These are phyloP conservation scores for Kwoniella shandongensis DNA, from an alignment of 768 basidiomycete species.

Conservation along the genomic window DNA sequence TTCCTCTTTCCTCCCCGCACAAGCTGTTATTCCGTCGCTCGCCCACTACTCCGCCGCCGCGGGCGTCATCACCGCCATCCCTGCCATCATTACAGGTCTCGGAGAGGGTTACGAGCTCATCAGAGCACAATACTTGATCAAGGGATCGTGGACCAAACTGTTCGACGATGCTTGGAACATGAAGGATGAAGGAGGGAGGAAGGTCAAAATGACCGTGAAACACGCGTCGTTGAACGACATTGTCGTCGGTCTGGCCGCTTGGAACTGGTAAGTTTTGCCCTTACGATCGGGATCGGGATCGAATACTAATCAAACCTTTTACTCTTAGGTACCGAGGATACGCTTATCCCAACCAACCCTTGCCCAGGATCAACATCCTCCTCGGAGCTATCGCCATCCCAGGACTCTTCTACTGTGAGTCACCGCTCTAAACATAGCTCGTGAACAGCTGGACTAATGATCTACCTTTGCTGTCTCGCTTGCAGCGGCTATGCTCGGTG, in stretches of 20 bases:
- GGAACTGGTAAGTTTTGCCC: constrained; percentile 40
- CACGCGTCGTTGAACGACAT: constrained; percentile 49
- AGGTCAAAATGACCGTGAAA: constrained; percentile 46
- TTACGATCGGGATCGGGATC: too few species aligned
- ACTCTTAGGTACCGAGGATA: constrained; percentile 46
- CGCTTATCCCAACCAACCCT: constrained; percentile 22
- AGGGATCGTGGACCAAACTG: constrained; percentile 38
- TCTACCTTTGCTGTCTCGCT: too few species aligned
- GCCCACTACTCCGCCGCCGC: constrained; percentile 49
- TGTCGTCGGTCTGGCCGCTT: constrained; percentile 27
- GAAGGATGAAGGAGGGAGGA: constrained; percentile 38
- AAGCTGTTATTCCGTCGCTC: constrained; percentile 35
- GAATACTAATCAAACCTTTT: too few species aligned
- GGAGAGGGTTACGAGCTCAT: constrained; percentile 50
- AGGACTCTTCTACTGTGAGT: constrained; percentile 41
- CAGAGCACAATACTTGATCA: constrained; percentile 28
- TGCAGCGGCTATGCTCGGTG: constrained; percentile 46
- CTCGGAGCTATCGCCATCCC: constrained; percentile 40
- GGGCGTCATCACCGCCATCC: constrained; percentile 43
- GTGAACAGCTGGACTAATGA: background rate
- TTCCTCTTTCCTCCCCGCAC: constrained; percentile 39
- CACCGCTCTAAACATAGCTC: background rate
- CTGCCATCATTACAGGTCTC: constrained; percentile 48
- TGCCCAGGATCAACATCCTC: constrained; percentile 32
- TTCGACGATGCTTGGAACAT: constrained; percentile 30